phyloP scores from a whole-genome alignment of 176 grass and related monocot species.

The bread wheat (Triticum aestivum) region IWGSC_CS_RefSeq_v2.1 NC_057797.1:610620078-610620577 shows the following conservation, averaged over 20 bases:
- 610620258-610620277: conserved; percentile 24
- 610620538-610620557: conserved; percentile 22
- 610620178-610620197: conserved; percentile 73
- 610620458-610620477: conserved; percentile 78
- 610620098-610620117: conserved; percentile 19
- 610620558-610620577: not conserved
- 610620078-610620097: conserved; percentile 26
- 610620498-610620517: conserved; percentile 96
- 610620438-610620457: conserved; percentile 42
- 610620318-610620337: conserved; percentile 96
- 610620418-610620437: not conserved
- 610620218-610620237: conserved; percentile 74
- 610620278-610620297: conserved; percentile 11
- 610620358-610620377: conserved; percentile 99
- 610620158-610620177: conserved; percentile 78
- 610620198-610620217: conserved; percentile 72
- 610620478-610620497: conserved; percentile 90
- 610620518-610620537: conserved; percentile 83
- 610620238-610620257: conserved; percentile 26
- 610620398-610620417: conserved; percentile 23
- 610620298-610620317: conserved; percentile 78
- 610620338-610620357: conserved; percentile 95
- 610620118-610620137: conserved; percentile 14
- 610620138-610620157: conserved; percentile 81
- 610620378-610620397: conserved; percentile 48